A percentile compares a stretch with the other conserved stretches of the same genome.
Conservation (phyloP, 192 early-diverging fungal genomes). For the Chytriomyces sp. region DNA sequence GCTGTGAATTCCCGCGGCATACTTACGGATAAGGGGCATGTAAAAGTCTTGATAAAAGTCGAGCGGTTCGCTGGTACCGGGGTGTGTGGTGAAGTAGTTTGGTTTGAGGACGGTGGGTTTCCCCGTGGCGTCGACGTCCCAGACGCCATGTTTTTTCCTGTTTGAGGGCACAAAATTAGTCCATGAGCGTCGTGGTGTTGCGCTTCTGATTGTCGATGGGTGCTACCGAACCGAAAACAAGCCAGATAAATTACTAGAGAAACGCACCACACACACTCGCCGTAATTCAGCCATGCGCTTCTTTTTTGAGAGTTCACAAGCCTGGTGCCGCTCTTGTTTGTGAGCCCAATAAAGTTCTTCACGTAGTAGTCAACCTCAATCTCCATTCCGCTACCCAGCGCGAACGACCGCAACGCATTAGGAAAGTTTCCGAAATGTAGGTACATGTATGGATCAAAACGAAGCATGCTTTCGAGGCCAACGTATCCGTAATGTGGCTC, state of each 20-base stretch:
- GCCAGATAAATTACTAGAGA: not conserved
- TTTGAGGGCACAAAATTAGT: not conserved
- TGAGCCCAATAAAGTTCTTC: conserved; percentile 77
- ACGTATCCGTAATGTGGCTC: conserved; percentile 78
- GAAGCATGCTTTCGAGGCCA: conserved; percentile 58
- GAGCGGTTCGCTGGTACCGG: conserved; percentile 52
- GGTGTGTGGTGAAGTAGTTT: conserved; percentile 72
- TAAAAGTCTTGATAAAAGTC: conserved; percentile 75
- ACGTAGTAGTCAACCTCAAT: conserved; percentile 75
- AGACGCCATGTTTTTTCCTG: conserved; percentile 74
- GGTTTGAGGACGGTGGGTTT: conserved; percentile 53
- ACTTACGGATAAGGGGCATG: conserved; percentile 70
- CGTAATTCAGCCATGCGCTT: conserved; percentile 65
- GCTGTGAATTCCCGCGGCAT: conserved; percentile 62
- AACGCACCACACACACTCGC: conserved; percentile 69
- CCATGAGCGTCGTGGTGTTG: not conserved
- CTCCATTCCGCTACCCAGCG: conserved; percentile 70
- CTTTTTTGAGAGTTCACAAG: conserved; percentile 59
- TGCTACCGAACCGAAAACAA: not conserved
- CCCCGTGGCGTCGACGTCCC: conserved; percentile 57
- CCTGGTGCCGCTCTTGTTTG: conserved; percentile 53
- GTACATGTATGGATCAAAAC: conserved; percentile 67
- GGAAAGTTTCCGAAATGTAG: conserved; percentile 73
- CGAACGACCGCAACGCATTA: conserved; percentile 74
- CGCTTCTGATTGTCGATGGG: not conserved